Evolutionary conservation across 2,329 filamentous ascomycete species (phyloP).

Genomic region (Colletotrichum tofieldiae): DNA sequence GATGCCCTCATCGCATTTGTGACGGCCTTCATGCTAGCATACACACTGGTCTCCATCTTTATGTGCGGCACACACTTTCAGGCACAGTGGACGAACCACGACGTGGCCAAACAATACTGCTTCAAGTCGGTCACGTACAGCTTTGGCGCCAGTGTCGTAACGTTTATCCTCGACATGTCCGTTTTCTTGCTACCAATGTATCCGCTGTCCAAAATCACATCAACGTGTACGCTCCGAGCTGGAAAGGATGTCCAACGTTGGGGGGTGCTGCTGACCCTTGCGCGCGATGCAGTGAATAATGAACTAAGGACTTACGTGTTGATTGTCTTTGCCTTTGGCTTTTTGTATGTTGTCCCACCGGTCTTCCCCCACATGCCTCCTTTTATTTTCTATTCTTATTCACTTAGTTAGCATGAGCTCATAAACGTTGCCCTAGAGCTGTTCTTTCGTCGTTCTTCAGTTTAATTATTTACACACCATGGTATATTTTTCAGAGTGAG

Average conservation of each 20-base stretch:
- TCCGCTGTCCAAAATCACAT: slow-evolving; percentile 20
- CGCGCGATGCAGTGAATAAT: not conserved
- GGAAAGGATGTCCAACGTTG: too few species aligned
- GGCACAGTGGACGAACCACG: slow-evolving; percentile 27
- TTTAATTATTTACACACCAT: not conserved
- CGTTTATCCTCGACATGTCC: not conserved
- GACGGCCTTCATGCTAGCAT: slow-evolving; percentile 11
- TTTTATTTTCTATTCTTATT: not conserved
- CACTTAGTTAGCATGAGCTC: not conserved
- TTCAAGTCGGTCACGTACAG: not conserved
- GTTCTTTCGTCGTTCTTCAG: slow-evolving; percentile 20
- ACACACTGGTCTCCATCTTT: slow-evolving; percentile 6
- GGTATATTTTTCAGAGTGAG: slow-evolving; percentile 9
- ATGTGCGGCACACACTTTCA: slow-evolving; percentile 10
- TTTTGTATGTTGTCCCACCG: slow-evolving; percentile 1
- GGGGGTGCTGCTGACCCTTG: not conserved
- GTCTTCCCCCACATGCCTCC: not conserved
- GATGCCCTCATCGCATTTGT: slow-evolving; percentile 15
- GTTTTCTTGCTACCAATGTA: slow-evolving; percentile 29
- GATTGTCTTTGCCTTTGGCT: slow-evolving; percentile 17
- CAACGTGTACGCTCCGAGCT: not conserved
- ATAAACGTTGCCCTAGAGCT: not conserved
- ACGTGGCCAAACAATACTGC: not conserved
- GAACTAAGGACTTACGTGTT: not conserved
- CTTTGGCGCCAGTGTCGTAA: not conserved